Evolutionary conservation across 352 stramenopile species (phyloP).

Genomic region (Globisporangium yorkense): DNA sequence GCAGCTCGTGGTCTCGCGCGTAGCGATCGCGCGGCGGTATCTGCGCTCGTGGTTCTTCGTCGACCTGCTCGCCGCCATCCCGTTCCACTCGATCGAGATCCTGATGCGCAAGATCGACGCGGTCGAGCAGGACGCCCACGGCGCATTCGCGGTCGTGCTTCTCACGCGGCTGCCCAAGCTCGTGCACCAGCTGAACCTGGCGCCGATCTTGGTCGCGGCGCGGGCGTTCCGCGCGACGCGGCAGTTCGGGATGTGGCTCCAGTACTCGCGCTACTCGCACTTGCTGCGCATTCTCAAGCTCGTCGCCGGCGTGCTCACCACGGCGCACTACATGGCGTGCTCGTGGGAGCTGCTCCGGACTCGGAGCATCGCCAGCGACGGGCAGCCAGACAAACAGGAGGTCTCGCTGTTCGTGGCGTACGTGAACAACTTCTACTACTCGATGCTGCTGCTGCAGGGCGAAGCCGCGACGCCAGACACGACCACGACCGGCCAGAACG

Average conservation of each 20-base stretch:
- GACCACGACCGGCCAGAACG: slow-evolving; percentile 17
- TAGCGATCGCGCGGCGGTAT: slow-evolving; percentile 20
- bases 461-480: slow-evolving; percentile 23
- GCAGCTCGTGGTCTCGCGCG: slow-evolving; percentile 14
- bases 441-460: slow-evolving; percentile 45
- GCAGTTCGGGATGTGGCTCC: slow-evolving; percentile 18
- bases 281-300: slow-evolving; percentile 30
- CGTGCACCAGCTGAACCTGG: slow-evolving; percentile 15
- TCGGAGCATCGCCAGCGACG: neutral
- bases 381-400: slow-evolving; percentile 22
- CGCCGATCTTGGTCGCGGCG: slow-evolving; percentile 7
- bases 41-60: slow-evolving; percentile 17
- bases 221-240: neutral
- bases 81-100: slow-evolving; percentile 6
- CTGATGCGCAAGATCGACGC: slow-evolving; percentile 54
- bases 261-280: slow-evolving; percentile 30
- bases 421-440: slow-evolving; percentile 32
- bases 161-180: slow-evolving; percentile 10
- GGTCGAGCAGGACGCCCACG: slow-evolving; percentile 15
- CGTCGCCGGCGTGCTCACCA: slow-evolving; percentile 27
- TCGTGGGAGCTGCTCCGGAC: slow-evolving; percentile 32
- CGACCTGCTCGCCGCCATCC: slow-evolving; percentile 16
- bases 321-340: slow-evolving; percentile 47
- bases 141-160: slow-evolving; percentile 1
- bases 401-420: slow-evolving; percentile 25